Conservation (phyloP, 176 grass and related monocot species). For the Coix lacrymajobi region DNA sequence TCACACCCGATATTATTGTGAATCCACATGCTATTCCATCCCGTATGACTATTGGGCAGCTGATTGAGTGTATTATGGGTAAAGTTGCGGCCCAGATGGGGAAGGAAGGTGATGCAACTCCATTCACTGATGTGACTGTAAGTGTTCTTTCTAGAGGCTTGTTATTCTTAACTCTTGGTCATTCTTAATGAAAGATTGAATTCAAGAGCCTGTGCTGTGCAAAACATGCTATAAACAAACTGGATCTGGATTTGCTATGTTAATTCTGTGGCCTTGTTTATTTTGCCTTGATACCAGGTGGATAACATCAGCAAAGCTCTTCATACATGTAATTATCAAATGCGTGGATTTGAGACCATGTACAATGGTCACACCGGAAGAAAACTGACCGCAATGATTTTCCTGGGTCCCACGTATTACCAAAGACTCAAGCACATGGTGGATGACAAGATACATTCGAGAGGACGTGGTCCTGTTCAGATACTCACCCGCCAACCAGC, state of each 20-base stretch:
- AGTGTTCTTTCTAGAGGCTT: constrained; percentile 29
- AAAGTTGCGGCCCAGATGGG: constrained; percentile 99
- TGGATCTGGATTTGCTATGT: background rate
- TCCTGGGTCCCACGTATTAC: constrained; percentile 95
- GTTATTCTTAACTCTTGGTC: background rate
- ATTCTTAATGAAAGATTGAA: background rate
- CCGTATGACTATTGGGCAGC: constrained; percentile 98
- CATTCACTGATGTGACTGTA: constrained; percentile 98
- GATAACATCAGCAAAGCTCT: constrained; percentile 92
- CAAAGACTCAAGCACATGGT: constrained; percentile 98
- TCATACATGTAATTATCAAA: constrained; percentile 96
- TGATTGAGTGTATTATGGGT: constrained; percentile 98
- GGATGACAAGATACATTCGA: constrained; percentile 95
- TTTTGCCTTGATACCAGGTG: constrained; percentile 45
- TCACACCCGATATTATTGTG: constrained; percentile 98
- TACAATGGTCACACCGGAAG: constrained; percentile 97
- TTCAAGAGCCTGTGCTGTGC: background rate
- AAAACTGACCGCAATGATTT: constrained; percentile 80
- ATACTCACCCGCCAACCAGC: constrained; percentile 93
- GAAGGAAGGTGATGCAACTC: constrained; percentile 92
- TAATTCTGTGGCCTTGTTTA: background rate
- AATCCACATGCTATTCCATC: constrained; percentile 98
- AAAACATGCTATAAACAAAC: background rate
- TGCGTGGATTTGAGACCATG: constrained; percentile 98
- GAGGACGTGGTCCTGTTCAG: constrained; percentile 92